These are phyloP conservation scores for Yarrowia alimentaria DNA, from an alignment of 805 yeast genomes.

Conservation along the genomic window DNA sequence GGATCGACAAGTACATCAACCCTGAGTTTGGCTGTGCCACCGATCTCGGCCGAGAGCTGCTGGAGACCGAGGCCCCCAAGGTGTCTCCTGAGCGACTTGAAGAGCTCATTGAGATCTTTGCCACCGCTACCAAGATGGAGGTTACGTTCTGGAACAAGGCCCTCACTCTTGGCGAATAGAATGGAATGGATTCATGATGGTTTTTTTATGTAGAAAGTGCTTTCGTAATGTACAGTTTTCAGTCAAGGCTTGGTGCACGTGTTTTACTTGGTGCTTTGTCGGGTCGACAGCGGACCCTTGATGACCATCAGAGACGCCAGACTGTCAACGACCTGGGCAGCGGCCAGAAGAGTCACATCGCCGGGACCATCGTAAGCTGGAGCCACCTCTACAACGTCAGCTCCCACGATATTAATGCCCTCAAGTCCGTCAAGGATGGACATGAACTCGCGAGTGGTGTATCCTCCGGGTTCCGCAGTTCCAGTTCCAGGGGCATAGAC, in stretches of 20 bases:
- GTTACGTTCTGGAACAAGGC: conserved; percentile 60
- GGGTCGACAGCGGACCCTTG: conserved; percentile 14
- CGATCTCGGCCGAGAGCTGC: conserved; percentile 48
- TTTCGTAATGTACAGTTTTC: too few relatives aligned
- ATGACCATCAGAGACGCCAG: conserved; percentile 22
- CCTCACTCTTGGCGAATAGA: conserved; percentile 23
- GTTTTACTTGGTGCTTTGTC: conserved; percentile 1
- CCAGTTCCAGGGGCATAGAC: conserved; percentile 95
- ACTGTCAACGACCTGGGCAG: conserved; percentile 51
- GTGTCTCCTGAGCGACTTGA: conserved; percentile 49
- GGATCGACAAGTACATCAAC: conserved; percentile 64
- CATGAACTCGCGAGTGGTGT: conserved; percentile 80
- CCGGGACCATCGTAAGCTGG: conserved; percentile 60
- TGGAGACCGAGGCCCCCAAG: conserved; percentile 47
- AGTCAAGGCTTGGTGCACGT: too few relatives aligned
- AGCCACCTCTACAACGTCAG: conserved; percentile 72
- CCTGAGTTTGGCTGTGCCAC: conserved; percentile 59
- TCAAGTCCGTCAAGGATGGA: conserved; percentile 58
- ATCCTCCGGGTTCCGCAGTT: conserved; percentile 95
- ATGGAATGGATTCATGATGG: too few relatives aligned
- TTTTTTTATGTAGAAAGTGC: too few relatives aligned
- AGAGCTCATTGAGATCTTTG: conserved; percentile 56
- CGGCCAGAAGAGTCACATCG: conserved; percentile 56
- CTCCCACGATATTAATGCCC: conserved; percentile 64
- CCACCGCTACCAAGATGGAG: conserved; percentile 59